Evolutionary conservation across 208 protist genomes (phyloP), one percentile per base, ranked within the genome.

Genomic region (Blastocrithidia nonstop): DNA sequence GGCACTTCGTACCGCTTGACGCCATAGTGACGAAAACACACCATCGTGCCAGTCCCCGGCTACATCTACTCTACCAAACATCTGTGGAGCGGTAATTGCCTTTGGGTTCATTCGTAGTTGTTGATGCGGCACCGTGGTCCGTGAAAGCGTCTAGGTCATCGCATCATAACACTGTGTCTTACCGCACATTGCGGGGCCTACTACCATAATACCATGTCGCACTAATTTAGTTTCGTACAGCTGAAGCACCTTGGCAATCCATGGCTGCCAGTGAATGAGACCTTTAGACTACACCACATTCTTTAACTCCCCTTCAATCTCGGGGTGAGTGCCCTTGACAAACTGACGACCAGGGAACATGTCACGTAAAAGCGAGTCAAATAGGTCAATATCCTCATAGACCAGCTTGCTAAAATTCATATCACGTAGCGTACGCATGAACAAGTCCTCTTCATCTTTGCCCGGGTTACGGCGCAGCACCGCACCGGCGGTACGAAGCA

Each of bases 401-500:
- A 98, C 93, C 6, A 98, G 78, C 66, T 98, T 98, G 16, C 96
- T 96, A 33, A 98, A 37, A 71, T 98, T 99, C 90, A 98, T 97
- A 65, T 98, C 94, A 26, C 87, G 82, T 50, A 99, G 77, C 24
- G 95, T 96, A 33, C 92, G 76, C 87, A 97, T 97, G 31, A 98
- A 86, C 27, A 98, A 74, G 48, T 94, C 77, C 53, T 85, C 67
- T 71, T 98, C 94, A 41, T 91, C 76, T 51, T 88, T 93, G 45
- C 71, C 78, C 3, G 74, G 72, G 56, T 86, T 93, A 31, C 65
- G 53, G 27, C 85, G 74, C 47, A 92, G 81, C 52, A 84, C 90
- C 20, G 84, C 70, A 57, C 95, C 93, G 32, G 91, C 89, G 16
- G 90, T 97, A 57, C 95, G 71, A 37, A 99, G 78, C 63, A 98